phyloP scores from a whole-genome alignment of 1,139 yeast species.

The Yamadazyma siamensis region DNA sequence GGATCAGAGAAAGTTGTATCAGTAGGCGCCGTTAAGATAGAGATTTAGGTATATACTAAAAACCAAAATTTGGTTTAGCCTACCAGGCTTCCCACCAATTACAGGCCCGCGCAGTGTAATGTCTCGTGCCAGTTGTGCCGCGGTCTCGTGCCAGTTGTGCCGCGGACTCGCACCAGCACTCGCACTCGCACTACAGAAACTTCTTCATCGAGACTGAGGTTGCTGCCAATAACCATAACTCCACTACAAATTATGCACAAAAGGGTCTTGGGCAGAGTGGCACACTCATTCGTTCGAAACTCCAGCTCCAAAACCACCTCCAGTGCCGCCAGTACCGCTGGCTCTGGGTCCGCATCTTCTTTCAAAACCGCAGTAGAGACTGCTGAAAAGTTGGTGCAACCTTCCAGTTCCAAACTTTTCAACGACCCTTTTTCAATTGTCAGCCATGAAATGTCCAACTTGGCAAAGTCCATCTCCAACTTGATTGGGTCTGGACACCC shows the following conservation, averaged over 20 bases:
- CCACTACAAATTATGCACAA: neutral
- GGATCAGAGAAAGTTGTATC: constrained; percentile 31
- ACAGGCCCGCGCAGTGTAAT: too few relatives aligned
- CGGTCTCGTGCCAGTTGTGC: too few relatives aligned
- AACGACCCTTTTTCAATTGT: constrained; percentile 87
- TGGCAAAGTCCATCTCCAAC: constrained; percentile 82
- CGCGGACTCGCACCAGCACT: too few relatives aligned
- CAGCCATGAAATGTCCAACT: constrained; percentile 88
- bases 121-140: too few relatives aligned
- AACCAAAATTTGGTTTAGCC: neutral
- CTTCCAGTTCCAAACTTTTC: constrained; percentile 48
- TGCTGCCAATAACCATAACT: too few relatives aligned
- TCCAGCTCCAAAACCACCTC: too few relatives aligned
- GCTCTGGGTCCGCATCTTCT: constrained; percentile 11
- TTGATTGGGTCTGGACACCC: constrained; percentile 94
- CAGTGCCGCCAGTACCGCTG: too few relatives aligned
- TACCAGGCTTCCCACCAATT: too few relatives aligned
- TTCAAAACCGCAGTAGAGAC: constrained; percentile 64
- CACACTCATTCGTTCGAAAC: too few relatives aligned
- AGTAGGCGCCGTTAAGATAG: constrained; percentile 2
- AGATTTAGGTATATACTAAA: neutral
- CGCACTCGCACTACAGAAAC: too few relatives aligned
- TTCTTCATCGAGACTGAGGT: too few relatives aligned
- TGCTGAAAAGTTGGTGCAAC: constrained; percentile 80
- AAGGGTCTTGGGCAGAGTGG: too few relatives aligned